Evolutionary conservation across 768 basidiomycete genomes (phyloP), one percentile per base, ranked within the genome.

Genomic region (Phlebiopsis flavidoalba): DNA sequence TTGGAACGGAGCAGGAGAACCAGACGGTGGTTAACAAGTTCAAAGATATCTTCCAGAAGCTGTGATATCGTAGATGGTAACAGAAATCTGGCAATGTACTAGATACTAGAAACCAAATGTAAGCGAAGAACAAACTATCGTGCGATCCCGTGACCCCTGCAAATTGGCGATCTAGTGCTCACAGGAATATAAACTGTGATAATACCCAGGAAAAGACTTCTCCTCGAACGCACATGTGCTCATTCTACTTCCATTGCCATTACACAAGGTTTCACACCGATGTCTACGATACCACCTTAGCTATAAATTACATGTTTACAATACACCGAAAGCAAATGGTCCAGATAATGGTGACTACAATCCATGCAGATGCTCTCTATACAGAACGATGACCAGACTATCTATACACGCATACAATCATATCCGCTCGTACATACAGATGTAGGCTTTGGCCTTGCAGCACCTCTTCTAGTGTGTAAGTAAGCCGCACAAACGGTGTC

Each of bases 351-450:
- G 33, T 53, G 24, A 50, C 3, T 17, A 43, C 11, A 53, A 31
- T 24, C 19, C 52, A 35, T 35, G 26, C 26, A 7, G 1, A 12
- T 17, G 21, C 24, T 31, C 26, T 4, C 11, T n/a, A 49, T 19
- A 53, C 7, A 31, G 31, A 53, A 31, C 22, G 51, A 31, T 31
- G 26, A 3, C 6, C 22, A 14, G 15, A 8, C 53, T 24, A 55
- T 40, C 19, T 55, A 40, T 21, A 22, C 19, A 43, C 5, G 19
- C 33, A 49, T 14, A 49, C 8, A 26, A 35, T 64, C 59, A 87
- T 67, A 88, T 77, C 57, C 88, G 81, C 76, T 93, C 91, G 70
- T 93, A 93, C 87, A 95, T 94, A 75, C 93, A 93, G 53, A 97
- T 82, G 72, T 97, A 98, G 37, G 95, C 94, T 72, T 91, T 95